Percentiles rank a stretch among this genome's conserved stretches.
phyloP scores from a whole-genome alignment of 2,329 filamentous ascomycete genomes.

The Nannizzia gypsea region DNA sequence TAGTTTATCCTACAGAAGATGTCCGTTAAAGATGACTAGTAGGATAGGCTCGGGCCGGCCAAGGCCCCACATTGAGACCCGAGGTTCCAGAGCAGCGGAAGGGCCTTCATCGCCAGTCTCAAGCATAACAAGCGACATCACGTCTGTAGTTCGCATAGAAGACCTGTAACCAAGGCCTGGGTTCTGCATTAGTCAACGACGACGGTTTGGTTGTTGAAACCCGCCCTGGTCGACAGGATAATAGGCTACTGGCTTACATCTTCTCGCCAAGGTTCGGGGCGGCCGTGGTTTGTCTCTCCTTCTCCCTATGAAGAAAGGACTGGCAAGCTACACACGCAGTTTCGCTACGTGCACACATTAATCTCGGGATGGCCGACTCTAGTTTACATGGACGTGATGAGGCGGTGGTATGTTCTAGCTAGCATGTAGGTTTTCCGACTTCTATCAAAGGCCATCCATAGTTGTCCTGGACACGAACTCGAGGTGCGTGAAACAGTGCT shows the following conservation, averaged over 20 bases:
- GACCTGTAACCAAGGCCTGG: background rate
- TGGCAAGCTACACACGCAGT: background rate
- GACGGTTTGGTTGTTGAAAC: background rate
- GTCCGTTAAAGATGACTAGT: background rate
- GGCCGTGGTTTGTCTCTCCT: background rate
- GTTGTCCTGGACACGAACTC: background rate
- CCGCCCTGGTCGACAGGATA: background rate
- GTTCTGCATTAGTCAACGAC: background rate
- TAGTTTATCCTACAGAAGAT: background rate
- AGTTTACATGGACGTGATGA: background rate
- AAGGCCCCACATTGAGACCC: background rate
- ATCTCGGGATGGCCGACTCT: background rate
- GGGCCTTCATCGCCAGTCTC: background rate
- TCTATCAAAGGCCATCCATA: background rate
- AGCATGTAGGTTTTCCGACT: background rate
- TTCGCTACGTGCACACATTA: background rate
- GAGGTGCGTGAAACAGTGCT: background rate
- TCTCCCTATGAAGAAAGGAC: background rate
- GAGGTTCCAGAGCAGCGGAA: background rate
- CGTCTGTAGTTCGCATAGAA: background rate
- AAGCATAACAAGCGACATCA: no score
- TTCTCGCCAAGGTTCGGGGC: background rate
- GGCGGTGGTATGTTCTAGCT: background rate
- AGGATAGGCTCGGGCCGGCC: background rate
- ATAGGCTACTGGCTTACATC: background rate